Base-by-base conservation (phyloP, 2,329 filamentous ascomycete species). In the Dactylonectria macrodidyma region DNA sequence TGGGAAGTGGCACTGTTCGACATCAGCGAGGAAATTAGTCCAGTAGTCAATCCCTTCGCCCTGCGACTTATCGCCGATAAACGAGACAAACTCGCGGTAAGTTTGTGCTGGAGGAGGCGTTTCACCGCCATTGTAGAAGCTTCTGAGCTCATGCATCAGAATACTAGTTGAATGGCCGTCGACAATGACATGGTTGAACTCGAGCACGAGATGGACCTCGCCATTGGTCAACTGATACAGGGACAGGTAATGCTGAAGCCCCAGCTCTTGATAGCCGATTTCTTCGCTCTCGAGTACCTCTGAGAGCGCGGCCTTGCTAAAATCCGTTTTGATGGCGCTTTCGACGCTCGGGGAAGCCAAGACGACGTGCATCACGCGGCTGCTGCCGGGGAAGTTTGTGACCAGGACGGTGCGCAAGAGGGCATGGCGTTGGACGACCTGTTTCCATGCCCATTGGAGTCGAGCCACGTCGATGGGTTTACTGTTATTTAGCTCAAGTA, bases 351-450 rank as follows among this genome's bases (percentile, higher is more conserved):
- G 33, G 19, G 54, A 19, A 3, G 44, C 64, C 16, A 67, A 55
- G 8, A 67, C 44, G 10, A 67, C 67, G 52, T 69, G 67, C n/a
- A 62, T 60, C 14, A 69, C 67, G 44, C 33, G 46, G 10, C 65
- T 57, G 54, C 55, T 26, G 16, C 67, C 36, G 11, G 30, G 41
- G n/a, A 36, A 52, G 52, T 26, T 61, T 30, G 68, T 34, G 80
- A 56, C 12, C 76, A 67, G 63, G 16, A 63, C 54, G 10, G 65
- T 63, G 16, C 54, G 54, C n/a, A 67, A 54, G 19, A 62, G 57
- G 5, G 64, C 26, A 6, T 63, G 64, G 8, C 36, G 46, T 6
- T 66, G 38, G 47, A 63, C 54, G 22, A 63, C 64, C 8, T 47
- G 52, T 41, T 36, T 7, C 64, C 64, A 66, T 22, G 64, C 59